Conservation (phyloP, 345 rosid genomes). For the Dipteronia sinensis region DNA sequence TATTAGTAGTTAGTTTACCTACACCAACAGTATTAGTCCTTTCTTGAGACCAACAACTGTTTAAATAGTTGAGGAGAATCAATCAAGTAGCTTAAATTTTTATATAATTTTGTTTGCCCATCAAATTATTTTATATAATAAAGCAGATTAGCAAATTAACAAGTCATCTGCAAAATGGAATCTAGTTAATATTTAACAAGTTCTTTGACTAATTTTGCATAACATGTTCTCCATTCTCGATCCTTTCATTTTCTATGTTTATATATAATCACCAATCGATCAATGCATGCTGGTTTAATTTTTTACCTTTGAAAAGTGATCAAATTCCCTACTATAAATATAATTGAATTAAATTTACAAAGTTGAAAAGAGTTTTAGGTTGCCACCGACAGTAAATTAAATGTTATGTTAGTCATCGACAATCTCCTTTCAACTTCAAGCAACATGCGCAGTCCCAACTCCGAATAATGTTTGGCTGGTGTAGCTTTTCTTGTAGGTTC, state of each 20-base stretch:
- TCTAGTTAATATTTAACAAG: not conserved
- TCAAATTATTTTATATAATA: not conserved
- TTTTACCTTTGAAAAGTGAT: not conserved
- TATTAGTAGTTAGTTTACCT: slow-evolving; percentile 5
- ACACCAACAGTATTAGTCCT: not conserved
- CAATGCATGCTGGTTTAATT: too few relatives aligned
- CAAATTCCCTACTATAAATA: too few relatives aligned
- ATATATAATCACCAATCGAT: not conserved
- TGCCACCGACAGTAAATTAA: not conserved
- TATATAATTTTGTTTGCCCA: not conserved
- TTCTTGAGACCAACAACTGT: not conserved
- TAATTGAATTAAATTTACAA: not conserved
- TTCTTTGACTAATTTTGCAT: not conserved
- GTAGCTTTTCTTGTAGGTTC: not conserved
- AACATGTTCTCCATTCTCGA: not conserved
- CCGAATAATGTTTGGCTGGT: not conserved
- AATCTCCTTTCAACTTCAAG: not conserved
- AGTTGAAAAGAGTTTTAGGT: not conserved
- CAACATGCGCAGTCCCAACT: not conserved
- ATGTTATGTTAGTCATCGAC: slow-evolving; percentile 2
- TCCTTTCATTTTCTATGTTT: not conserved
- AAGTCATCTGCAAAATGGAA: not conserved
- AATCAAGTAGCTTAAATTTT: not conserved
- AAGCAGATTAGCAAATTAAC: not conserved
- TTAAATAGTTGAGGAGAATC: not conserved